Percentiles rank a stretch among this genome's conserved stretches.
phyloP scores from a whole-genome alignment of 352 stramenopile genomes.

The Blastocystis sp. region DNA sequence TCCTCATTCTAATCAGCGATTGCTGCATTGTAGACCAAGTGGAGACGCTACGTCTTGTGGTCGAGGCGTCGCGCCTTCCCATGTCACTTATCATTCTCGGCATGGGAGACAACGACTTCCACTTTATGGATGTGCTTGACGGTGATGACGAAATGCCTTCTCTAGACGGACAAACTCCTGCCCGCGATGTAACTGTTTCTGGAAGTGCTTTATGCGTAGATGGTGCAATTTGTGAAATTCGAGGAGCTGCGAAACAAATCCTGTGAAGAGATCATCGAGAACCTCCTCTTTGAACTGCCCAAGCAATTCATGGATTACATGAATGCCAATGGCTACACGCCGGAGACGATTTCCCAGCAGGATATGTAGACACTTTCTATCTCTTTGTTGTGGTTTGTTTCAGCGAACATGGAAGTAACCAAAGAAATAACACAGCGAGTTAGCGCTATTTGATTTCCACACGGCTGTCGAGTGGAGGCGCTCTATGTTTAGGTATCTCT shows the following conservation, averaged over 20 bases:
- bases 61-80: neutral
- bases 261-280: constrained; percentile 27
- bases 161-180: neutral
- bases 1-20: constrained; percentile 30
- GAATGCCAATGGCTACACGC: constrained; percentile 11
- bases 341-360: neutral
- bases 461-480: neutral
- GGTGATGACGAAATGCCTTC: neutral
- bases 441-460: neutral
- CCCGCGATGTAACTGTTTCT: neutral
- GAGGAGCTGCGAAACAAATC: constrained; percentile 38
- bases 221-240: constrained; percentile 41
- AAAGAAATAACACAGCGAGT: constrained; percentile 17
- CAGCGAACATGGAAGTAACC: neutral
- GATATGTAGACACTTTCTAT: too few relatives aligned
- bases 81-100: constrained; percentile 33
- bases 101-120: constrained; percentile 45
- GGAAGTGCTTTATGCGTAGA: neutral
- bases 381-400: neutral
- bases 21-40: constrained; percentile 44
- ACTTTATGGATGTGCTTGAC: constrained; percentile 35
- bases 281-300: constrained; percentile 17
- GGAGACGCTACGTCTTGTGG: neutral
- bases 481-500: neutral
- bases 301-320: constrained; percentile 52